Percentiles rank a stretch among this genome's conserved stretches.
phyloP scores from a whole-genome alignment of 768 basidiomycete genomes.

The Termitomyces heimii region DNA sequence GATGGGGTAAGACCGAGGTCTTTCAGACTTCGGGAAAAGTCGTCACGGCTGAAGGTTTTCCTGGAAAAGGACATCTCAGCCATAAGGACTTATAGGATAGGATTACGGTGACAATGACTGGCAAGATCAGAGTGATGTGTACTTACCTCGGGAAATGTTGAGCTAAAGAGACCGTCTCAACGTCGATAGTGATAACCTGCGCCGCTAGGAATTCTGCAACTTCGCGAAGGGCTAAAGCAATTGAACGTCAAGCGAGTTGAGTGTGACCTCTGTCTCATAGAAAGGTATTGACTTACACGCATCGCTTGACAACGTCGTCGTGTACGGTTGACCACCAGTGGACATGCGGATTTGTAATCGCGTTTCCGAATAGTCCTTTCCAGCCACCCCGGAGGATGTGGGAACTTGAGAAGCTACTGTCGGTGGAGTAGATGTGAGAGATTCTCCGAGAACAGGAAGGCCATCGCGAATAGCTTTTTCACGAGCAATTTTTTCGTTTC shows the following conservation, averaged over 20 bases:
- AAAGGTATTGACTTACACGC: constrained; percentile 45
- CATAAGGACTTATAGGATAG: background rate
- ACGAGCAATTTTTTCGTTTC: constrained; percentile 81
- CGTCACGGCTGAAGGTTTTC: constrained; percentile 67
- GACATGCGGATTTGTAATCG: constrained; percentile 86
- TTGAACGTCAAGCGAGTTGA: background rate
- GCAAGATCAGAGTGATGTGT: background rate
- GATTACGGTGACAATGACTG: background rate
- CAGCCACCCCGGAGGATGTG: constrained; percentile 38
- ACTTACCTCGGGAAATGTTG: constrained; percentile 80
- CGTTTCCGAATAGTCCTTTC: constrained; percentile 82
- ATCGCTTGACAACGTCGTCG: constrained; percentile 75
- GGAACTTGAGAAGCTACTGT: constrained; percentile 23
- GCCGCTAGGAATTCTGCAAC: constrained; percentile 86
- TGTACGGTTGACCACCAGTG: constrained; percentile 74
- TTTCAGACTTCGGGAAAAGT: constrained; percentile 75
- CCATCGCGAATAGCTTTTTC: constrained; percentile 94
- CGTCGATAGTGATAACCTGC: constrained; percentile 62
- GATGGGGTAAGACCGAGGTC: constrained; percentile 89
- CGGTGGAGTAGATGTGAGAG: constrained; percentile 21
- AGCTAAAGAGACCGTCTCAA: constrained; percentile 72
- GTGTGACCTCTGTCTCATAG: background rate
- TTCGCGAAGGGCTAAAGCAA: constrained; percentile 59
- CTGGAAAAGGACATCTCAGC: constrained; percentile 29
- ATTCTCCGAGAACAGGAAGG: constrained; percentile 28